A percentile compares a stretch with the other conserved stretches of the same genome.
These are phyloP conservation scores for Parmales sp. DNA, from an alignment of 108 stramenopile genomes.

Conservation along the genomic window DNA sequence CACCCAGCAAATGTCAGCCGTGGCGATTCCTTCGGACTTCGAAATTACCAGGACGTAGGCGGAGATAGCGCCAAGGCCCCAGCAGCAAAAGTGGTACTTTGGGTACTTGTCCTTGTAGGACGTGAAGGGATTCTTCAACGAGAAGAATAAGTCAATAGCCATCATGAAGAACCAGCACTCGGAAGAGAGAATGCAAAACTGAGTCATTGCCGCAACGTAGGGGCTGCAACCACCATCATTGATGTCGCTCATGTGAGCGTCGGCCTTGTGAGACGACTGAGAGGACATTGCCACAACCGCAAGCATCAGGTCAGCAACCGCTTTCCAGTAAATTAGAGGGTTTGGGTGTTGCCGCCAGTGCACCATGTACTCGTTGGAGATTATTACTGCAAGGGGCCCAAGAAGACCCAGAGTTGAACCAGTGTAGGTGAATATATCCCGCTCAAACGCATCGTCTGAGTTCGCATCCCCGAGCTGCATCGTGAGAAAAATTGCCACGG, in stretches of 20 bases:
- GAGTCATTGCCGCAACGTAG: background rate
- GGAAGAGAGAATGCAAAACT: background rate
- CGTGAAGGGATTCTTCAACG: conserved; percentile 12
- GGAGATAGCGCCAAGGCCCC: background rate
- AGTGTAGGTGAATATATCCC: too few species aligned
- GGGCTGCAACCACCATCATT: background rate
- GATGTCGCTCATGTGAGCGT: background rate
- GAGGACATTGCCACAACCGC: conserved; percentile 1
- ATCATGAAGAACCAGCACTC: conserved; percentile 9
- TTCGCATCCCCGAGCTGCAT: too few species aligned
- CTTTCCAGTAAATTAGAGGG: conserved; percentile 10
- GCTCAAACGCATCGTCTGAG: too few species aligned
- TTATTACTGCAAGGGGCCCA: background rate
- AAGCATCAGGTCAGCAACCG: conserved; percentile 1
- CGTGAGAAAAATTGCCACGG: too few species aligned
- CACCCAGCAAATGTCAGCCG: background rate
- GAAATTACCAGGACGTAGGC: background rate
- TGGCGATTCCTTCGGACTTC: background rate
- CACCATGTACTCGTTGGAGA: background rate
- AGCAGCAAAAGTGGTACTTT: background rate
- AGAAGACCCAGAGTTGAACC: background rate
- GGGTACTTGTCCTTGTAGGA: background rate
- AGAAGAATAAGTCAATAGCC: conserved; percentile 11
- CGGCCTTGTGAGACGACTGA: background rate
- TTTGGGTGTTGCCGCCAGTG: conserved; percentile 7